Conservation (phyloP, 441 rosid species). For the Raphanus hybrid region DNA sequence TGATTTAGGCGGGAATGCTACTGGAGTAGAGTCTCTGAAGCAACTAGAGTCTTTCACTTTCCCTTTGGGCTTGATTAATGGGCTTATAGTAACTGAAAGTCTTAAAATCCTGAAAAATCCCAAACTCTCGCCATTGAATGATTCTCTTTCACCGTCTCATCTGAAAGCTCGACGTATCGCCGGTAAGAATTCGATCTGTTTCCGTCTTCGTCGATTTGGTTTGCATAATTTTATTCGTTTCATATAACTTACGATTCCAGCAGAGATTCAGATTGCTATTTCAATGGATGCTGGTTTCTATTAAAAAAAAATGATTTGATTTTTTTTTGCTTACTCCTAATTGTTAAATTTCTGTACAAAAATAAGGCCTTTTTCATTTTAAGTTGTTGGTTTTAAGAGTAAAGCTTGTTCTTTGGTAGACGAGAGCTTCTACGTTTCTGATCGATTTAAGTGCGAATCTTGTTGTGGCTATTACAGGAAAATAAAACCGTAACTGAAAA, state of each 20-base stretch:
- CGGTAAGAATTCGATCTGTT: constrained; percentile 22
- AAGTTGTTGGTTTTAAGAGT: neutral
- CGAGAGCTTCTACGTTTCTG: neutral
- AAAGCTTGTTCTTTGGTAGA: neutral
- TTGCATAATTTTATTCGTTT: neutral
- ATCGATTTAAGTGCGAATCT: neutral
- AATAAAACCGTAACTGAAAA: constrained; percentile 6
- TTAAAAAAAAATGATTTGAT: neutral
- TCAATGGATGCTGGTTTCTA: neutral
- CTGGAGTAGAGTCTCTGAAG: too few relatives aligned
- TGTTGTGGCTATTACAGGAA: neutral
- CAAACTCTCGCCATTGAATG: neutral
- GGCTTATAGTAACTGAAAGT: neutral
- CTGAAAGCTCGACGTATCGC: neutral
- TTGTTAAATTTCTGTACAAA: too few relatives aligned
- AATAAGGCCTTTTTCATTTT: too few relatives aligned
- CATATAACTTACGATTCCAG: neutral
- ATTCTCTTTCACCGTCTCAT: constrained; percentile 8
- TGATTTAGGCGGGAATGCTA: too few relatives aligned
- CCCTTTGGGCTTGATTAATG: too few relatives aligned
- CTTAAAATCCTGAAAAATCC: neutral
- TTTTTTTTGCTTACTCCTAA: too few relatives aligned
- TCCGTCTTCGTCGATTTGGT: neutral
- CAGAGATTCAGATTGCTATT: constrained; percentile 5
- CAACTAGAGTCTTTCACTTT: too few relatives aligned